Conservation (phyloP, 495 filamentous ascomycete genomes). For the Letharia lupina region DNA sequence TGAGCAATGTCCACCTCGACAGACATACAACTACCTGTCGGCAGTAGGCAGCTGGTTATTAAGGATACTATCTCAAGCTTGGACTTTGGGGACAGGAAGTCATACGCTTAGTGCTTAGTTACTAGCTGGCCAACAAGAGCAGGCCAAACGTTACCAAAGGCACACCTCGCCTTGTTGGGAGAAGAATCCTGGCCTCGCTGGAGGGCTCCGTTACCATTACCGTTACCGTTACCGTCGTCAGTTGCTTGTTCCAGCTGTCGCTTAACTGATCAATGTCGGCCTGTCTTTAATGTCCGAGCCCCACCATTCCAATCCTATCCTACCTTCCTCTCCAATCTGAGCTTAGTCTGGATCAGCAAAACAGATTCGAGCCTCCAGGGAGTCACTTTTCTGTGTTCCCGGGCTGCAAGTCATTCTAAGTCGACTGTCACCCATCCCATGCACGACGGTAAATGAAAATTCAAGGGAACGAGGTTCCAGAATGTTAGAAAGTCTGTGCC, state of each 20-base stretch:
- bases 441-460: background rate
- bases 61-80: background rate
- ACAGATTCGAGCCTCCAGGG: background rate
- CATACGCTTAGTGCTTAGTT: background rate
- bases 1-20: background rate
- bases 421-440: background rate
- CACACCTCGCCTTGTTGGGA: background rate
- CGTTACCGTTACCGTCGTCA: background rate
- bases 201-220: background rate
- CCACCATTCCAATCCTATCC: background rate
- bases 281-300: background rate
- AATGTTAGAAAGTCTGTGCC: background rate
- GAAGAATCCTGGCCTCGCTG: background rate
- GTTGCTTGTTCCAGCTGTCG: conserved; percentile 3
- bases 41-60: background rate
- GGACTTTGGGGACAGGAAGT: background rate
- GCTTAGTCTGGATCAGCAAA: background rate
- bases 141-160: background rate
- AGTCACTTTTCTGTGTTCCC: background rate
- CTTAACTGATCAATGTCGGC: background rate
- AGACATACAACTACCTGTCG: background rate
- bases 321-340: background rate
- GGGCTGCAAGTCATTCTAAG: background rate
- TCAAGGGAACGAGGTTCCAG: background rate
- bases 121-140: background rate